Evolutionary conservation across 257 asterid genomes (phyloP).

Genomic region (Nyctanthes arbortristis): DNA sequence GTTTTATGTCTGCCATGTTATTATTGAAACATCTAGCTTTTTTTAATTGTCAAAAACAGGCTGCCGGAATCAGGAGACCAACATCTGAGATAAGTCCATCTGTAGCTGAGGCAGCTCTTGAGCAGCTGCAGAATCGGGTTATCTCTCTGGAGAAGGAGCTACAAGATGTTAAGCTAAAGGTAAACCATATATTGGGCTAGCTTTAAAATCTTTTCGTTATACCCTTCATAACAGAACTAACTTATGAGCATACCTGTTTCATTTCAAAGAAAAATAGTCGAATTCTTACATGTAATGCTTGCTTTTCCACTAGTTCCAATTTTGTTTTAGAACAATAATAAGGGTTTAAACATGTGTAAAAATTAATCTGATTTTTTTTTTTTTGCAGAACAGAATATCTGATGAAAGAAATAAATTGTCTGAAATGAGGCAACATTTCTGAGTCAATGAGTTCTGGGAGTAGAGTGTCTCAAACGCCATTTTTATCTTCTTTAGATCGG

Average conservation of each 20-base stretch:
- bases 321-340: neutral
- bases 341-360: neutral
- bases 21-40: neutral
- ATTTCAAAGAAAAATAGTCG: no score
- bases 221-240: neutral
- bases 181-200: conserved; percentile 21
- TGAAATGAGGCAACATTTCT: conserved; percentile 63
- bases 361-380: conserved; percentile 10
- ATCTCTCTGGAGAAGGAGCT: conserved; percentile 72
- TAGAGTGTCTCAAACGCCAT: conserved; percentile 38
- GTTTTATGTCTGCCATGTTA: neutral
- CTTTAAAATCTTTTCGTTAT: neutral
- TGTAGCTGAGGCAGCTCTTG: conserved; percentile 84
- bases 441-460: conserved; percentile 38
- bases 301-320: no score
- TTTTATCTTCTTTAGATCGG: conserved; percentile 66
- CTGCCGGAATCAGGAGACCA: conserved; percentile 78
- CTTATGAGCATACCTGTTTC: no score
- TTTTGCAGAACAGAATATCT: conserved; percentile 63
- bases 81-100: conserved; percentile 53
- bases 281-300: no score
- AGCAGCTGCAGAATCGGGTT: conserved; percentile 56
- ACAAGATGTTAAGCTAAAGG: conserved; percentile 80
- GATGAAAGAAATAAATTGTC: conserved; percentile 67
- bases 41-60: conserved; percentile 41